Base-by-base conservation (phyloP, 441 rosid species). In the Mallotus japonicus region DNA sequence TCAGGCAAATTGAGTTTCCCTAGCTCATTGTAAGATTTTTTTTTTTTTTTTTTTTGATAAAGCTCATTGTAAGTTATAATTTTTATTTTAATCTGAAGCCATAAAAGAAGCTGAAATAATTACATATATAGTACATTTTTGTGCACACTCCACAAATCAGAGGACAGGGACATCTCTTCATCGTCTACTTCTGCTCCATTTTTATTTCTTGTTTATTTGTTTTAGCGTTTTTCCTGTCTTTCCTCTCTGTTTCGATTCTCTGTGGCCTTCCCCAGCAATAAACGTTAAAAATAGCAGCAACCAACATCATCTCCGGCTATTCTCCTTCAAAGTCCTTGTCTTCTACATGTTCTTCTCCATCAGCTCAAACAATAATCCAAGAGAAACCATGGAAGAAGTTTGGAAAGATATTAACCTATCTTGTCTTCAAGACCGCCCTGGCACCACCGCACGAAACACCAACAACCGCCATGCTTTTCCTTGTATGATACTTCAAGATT, bases 381-480 rank as follows among this genome's bases (percentile, higher is more conserved):
- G 34, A 70, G 5, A 61, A 62, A 71, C 86, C 73, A 86, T 86
- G 85, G 88, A 86, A 65, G 92, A 86, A 54, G 83, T 83, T 11
- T 84, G 88, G 89, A 68, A 81, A 65, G 85, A 88, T 47, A 79
- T 85, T 65, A 79, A 53, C 54, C 69, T 88, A 2, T 44, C 83
- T 67, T 82, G 78, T 56, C 75, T 86, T 28, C 74, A 71, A 5
- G 80, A 77, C 50, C 70, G 62, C 19, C 34, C 75, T 0, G 15
- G n/a, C 17, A 54, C 70, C n/a, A n/a, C 53, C 62, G 8, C 65
- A 2, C 8, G 53, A 57, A 24, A 8, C 59, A 5, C 14, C 55
- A 34, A 11, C 22, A 71, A 67, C 34, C 71, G 28, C 62, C 62
- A 51, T 17, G 24, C 56, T 58, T 75, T 58, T 66, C 72, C 73